Percentiles rank a stretch among this genome's conserved stretches.
Conservation (phyloP, 768 basidiomycete species). For the Sporobolomyces pararoseus region DNA sequence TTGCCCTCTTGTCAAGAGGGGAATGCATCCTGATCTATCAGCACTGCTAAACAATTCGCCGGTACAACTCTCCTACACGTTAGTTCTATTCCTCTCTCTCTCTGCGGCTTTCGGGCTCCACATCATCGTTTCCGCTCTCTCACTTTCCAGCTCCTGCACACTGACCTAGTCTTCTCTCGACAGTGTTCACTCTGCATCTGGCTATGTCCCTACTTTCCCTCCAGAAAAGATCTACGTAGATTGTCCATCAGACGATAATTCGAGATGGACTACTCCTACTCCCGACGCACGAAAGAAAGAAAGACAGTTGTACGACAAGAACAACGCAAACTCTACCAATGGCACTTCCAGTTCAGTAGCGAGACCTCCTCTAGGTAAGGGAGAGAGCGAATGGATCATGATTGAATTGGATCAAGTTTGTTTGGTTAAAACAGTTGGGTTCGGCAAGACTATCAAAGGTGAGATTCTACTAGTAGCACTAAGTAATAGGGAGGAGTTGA, state of each 20-base stretch:
- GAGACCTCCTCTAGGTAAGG: not conserved
- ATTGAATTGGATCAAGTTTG: conserved; percentile 24
- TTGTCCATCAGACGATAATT: conserved; percentile 9
- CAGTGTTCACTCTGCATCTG: conserved; percentile 29
- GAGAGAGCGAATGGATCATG: conserved; percentile 27
- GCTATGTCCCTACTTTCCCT: conserved; percentile 6
- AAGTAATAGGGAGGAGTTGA: not conserved
- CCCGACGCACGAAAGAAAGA: conserved; percentile 18
- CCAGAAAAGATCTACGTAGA: conserved; percentile 17
- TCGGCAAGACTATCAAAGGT: conserved; percentile 35
- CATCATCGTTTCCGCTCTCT: not conserved
- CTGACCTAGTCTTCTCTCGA: not conserved
- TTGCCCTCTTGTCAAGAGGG: not conserved
- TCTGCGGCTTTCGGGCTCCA: not conserved
- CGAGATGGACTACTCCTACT: conserved; percentile 31
- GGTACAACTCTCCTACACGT: not conserved
- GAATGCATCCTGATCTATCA: not conserved
- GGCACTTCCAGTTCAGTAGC: not conserved
- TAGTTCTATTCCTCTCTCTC: not conserved
- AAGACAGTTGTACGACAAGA: not conserved
- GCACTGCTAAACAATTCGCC: not conserved
- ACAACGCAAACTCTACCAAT: not conserved
- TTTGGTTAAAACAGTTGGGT: conserved; percentile 21
- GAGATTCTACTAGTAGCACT: not conserved
- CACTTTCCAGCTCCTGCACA: not conserved